phyloP scores from a whole-genome alignment of 2,329 filamentous ascomycete genomes.

The Aureobasidium sp. region DNA sequence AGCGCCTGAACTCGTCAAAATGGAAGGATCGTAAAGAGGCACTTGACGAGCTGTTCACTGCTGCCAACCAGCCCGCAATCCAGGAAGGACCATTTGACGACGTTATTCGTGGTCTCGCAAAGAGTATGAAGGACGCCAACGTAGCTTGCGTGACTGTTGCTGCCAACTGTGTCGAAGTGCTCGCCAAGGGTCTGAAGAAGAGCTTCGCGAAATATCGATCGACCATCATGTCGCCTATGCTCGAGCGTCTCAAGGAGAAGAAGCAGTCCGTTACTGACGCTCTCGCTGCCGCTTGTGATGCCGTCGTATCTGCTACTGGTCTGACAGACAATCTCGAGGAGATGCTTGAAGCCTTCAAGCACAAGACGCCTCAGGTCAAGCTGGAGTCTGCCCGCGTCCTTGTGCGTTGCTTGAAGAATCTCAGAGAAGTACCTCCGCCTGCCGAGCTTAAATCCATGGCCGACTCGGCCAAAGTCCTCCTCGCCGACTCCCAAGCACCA shows the following conservation, averaged over 20 bases:
- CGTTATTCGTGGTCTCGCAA: conserved; percentile 74
- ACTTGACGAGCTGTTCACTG: conserved; percentile 69
- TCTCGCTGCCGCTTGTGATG: conserved; percentile 75
- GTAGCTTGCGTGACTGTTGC: conserved; percentile 89
- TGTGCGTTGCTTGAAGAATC: conserved; percentile 77
- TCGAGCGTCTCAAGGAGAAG: conserved; percentile 97
- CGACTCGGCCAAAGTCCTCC: conserved; percentile 81
- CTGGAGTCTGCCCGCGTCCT: conserved; percentile 91
- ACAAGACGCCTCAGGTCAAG: conserved; percentile 98
- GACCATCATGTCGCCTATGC: conserved; percentile 76
- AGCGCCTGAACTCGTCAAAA: conserved; percentile 81
- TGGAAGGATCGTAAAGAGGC: conserved; percentile 99
- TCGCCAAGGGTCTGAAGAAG: conserved; percentile 78
- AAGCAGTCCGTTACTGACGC: conserved; percentile 85
- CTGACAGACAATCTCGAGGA: conserved; percentile 88
- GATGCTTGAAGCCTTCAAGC: conserved; percentile 71
- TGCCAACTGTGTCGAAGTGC: conserved; percentile 81
- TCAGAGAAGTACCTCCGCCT: conserved; percentile 74
- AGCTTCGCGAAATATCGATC: conserved; percentile 74
- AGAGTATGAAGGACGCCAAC: conserved; percentile 98
- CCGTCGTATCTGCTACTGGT: conserved; percentile 57
- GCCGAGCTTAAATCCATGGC: conserved; percentile 77
- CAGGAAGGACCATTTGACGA: conserved; percentile 87
- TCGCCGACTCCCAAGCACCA: conserved; percentile 80
- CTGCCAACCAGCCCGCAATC: conserved; percentile 79